phyloP scores from a whole-genome alignment of 371 early-diverging fungal genomes.

The Coemansia sp. region DNA sequence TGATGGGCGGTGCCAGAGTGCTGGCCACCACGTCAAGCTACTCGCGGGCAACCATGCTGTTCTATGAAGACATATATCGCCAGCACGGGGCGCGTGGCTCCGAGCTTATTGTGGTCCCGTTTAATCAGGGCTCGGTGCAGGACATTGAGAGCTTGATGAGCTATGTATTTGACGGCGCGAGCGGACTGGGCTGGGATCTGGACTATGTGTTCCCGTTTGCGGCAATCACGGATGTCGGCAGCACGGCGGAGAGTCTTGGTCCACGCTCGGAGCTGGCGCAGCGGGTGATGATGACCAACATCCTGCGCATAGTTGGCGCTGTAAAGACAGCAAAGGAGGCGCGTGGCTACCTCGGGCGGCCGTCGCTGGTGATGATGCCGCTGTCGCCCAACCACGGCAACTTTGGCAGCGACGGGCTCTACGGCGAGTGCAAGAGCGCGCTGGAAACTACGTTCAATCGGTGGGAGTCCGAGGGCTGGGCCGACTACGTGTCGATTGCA shows the following conservation, averaged over 20 bases:
- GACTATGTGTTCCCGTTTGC: constrained; percentile 94
- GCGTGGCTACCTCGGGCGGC: constrained; percentile 75
- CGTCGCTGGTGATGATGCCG: constrained; percentile 87
- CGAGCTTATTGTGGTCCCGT: constrained; percentile 86
- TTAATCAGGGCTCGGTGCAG: constrained; percentile 90
- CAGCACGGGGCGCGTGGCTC: constrained; percentile 84
- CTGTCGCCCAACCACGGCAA: constrained; percentile 95
- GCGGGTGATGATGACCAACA: constrained; percentile 43
- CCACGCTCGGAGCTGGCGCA: constrained; percentile 90
- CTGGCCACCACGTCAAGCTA: constrained; percentile 93
- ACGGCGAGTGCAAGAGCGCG: constrained; percentile 91
- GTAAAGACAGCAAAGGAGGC: constrained; percentile 65
- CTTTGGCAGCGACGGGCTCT: constrained; percentile 93
- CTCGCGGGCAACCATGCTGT: constrained; percentile 78
- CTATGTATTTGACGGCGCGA: constrained; percentile 69
- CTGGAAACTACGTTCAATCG: constrained; percentile 90
- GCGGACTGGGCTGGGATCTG: constrained; percentile 91
- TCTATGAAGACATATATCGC: constrained; percentile 89
- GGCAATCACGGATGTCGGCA: constrained; percentile 87
- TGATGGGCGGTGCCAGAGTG: constrained; percentile 91
- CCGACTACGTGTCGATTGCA: constrained; percentile 82
- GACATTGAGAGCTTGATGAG: constrained; percentile 79
- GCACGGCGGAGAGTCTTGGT: constrained; percentile 76
- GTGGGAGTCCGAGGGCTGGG: constrained; percentile 93
- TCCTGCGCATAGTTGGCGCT: constrained; percentile 58